Base-by-base conservation (phyloP, 306 rosid species). In the Dryas alaskensis region DNA sequence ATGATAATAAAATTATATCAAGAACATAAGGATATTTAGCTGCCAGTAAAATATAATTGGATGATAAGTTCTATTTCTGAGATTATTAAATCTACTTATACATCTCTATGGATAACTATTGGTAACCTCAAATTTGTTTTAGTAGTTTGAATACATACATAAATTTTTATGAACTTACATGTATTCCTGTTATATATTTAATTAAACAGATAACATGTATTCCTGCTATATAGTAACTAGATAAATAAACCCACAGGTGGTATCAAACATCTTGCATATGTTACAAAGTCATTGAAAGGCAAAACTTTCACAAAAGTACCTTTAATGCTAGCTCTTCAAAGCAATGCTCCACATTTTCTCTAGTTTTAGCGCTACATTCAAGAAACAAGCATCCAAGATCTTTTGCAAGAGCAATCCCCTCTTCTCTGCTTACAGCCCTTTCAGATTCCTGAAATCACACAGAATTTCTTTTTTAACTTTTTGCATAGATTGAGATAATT, bases 341-440 rank as follows among this genome's bases (percentile, higher is more conserved):
- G 88, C 97, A 92, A 37, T 67, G 81, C 80, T 87, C 97, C 80
- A 92, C 99, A 48, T 94, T 94, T 75, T 92, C 92, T 83, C 96
- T 78, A 40, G 97, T 94, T 83, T 88, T 94, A 62, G 99, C 99
- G 75, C 99, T 94, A 57, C 99, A 94, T 84, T 94, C 99, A 43
- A 83, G 84, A 81, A 94, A 94, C 86, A 80, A 39, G 39, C 90
- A 88, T 71, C 99, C 99, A 27, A 92, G 87, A 79, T 87, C 93
- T 63, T 92, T 73, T 27, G 97, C 95, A 16, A 94, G 88, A n/a
- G 89, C 87, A 31, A 84, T 72, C 44, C 99, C 99, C 86, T 94
- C 99, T 74, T 92, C 96, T 83, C 85, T 88, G 75, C 88, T 94
- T 59, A 94, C 99, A 77, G 67, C 89, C 85, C 96, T 88, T 79